Evolutionary conservation across 2,329 filamentous ascomycete species (phyloP), one percentile per base, ranked within the genome.

Genomic region (Colletotrichum sidae): DNA sequence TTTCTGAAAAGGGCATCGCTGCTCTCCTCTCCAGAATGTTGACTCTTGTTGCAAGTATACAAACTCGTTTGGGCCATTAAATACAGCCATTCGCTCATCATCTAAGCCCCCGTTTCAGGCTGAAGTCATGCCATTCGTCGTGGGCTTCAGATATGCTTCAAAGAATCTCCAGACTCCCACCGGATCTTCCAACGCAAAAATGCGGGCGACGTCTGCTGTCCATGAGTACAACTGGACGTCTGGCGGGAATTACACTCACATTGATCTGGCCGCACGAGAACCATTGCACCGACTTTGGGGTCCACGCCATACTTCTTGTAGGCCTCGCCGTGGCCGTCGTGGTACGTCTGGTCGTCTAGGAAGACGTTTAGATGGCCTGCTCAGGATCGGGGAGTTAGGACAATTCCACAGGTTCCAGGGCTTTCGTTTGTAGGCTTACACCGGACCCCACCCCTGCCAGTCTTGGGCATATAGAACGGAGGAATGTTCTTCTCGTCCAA

Each of bases 181-280:
- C 1, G 39, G 7, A 37, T 15, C 9, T 41, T 47, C 47, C 11
- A 53, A n/a, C 2, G 39, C 44, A 10, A 3, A 50, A 13, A 59
- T 53, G 1, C 8, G 53, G 1, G 60, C 34, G 6, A 63, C 47
- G 13, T 63, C 60, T 63, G 33, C 9, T 6, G 17, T 1, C 8
- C 4, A 11, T 38, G 8, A 17, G 6, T 49, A 37, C 6, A 25
- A 15, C 8, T 37, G 6, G 9, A 4, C n/a, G 12, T 55, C 8
- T 8, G 8, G 15, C 4, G 42, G 12, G 2, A 8, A n/a, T 17
- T 33, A 2, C 69, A 82, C 44, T 92, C 83, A 75, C 92, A 89
- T 71, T 90, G 88, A 77, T 93, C 91, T 2, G 90, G 91, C 50
- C 91, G 76, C 1, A 89, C 78, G 2, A 90, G 77, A 0, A 90